Evolutionary conservation across 768 basidiomycete species (phyloP), one percentile per base, ranked within the genome.

Genomic region (Amanita exitialis): DNA sequence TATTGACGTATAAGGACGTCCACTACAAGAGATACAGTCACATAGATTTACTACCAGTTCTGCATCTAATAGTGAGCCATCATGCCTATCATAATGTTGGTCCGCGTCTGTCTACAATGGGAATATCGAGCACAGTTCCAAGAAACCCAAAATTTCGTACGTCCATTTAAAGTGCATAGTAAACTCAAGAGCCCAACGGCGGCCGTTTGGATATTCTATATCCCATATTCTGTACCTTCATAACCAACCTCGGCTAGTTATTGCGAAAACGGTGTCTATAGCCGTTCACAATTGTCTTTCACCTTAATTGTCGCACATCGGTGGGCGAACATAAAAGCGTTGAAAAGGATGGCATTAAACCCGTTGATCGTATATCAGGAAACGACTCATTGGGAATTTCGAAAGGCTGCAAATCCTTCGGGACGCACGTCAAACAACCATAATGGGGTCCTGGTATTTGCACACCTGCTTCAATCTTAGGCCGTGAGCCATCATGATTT

Each of bases 361-460:
- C 44, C 32, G n/a, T 28, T 45, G 4, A 28, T 28, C 3, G 3
- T 28, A n/a, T 15, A 28, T 15, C 2, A 9, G 13, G 13, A 32
- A 18, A n/a, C 12, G 1, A 3, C n/a, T 32, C n/a, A 15, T 8
- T 15, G n/a, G 10, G 7, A 8, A 45, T 7, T 30, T 18, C 5
- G 25, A 6, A 30, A 16, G 8, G n/a, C n/a, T 13, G 57, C 61
- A 10, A 50, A 67, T 66, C 50, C 44, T 36, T 58, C 47, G 3
- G 59, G 56, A 50, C 63, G 53, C n/a, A n/a, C 5, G 62, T 60
- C 7, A 66, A 51, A 37, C 54, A 54, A 4, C 56, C 64, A 28
- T 59, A 64, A 51, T 68, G 67, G n/a, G 69, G 55, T 4, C 61
- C 64, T 13, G 58, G 55, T 1, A 68, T 58, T 3, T 53, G 18